These are phyloP conservation scores for Agapanthus africanus DNA, from an alignment of 106 monocot species.

Conservation along the genomic window DNA sequence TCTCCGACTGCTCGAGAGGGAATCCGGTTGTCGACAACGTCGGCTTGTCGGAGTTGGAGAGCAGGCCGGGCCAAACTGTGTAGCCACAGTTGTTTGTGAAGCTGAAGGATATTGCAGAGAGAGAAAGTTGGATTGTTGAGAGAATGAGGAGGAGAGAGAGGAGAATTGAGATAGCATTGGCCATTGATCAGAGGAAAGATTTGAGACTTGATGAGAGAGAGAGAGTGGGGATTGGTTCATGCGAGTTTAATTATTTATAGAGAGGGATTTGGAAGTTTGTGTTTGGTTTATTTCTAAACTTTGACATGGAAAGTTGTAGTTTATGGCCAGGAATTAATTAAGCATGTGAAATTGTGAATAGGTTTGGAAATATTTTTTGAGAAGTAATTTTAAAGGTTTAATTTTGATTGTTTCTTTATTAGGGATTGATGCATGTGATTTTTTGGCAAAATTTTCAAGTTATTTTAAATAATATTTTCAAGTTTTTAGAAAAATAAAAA, in stretches of 20 bases:
- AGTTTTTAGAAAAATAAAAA: too few relatives aligned
- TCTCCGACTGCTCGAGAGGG: background rate
- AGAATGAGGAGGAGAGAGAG: slow-evolving; percentile 3
- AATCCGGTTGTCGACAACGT: slow-evolving; percentile 11
- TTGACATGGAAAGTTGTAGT: too few relatives aligned
- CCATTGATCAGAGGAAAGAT: background rate
- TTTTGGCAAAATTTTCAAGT: too few relatives aligned
- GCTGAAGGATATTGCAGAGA: background rate
- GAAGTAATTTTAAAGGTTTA: too few relatives aligned
- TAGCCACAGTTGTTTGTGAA: slow-evolving; percentile 12
- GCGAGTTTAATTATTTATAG: too few relatives aligned
- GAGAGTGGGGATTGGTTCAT: background rate
- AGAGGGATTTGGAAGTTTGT: background rate
- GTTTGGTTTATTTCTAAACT: too few relatives aligned
- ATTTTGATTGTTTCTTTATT: too few relatives aligned
- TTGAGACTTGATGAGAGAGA: background rate
- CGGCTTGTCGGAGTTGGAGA: slow-evolving; percentile 9
- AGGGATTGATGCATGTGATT: too few relatives aligned
- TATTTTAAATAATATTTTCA: too few relatives aligned
- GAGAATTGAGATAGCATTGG: background rate
- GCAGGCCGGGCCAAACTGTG: slow-evolving; percentile 16
- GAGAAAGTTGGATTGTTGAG: background rate
- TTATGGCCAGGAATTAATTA: too few relatives aligned
- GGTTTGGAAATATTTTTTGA: too few relatives aligned
- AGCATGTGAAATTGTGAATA: too few relatives aligned